Evolutionary conservation across 2,329 filamentous ascomycete genomes (phyloP), one percentile per base, ranked within the genome.

Genomic region (Reticulascus tulasneorum): DNA sequence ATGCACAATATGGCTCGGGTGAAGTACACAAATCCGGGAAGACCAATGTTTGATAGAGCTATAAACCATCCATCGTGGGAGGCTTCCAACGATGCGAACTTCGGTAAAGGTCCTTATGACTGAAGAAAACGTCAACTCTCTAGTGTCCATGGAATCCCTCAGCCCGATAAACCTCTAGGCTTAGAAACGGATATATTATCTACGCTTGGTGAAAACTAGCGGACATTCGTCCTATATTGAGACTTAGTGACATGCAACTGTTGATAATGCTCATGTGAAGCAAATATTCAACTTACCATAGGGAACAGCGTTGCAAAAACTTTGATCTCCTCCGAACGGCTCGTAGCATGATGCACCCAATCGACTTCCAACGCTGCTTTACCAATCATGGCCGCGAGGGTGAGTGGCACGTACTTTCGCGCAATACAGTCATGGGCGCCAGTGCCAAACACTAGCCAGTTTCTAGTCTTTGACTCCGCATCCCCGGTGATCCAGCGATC

Each of bases 371-470:
- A 24, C 6, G 64, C 51, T 0, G 71, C 72, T 46, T 72, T 75
- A 2, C 70, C 71, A 50, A 75, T 71, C 67, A 75, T 73, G 3
- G 52, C 63, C 1, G 67, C 64, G 67, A 75, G 67, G 0, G 64
- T 62, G 0, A 75, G 55, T 9, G 66, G 70, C 11, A 75, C 69
- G 40, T 74, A 75, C 33, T 55, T 60, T 29, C 61, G 54, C 1
- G 69, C 71, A 2, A 75, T 55, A 39, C 71, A 75, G 17, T 73
- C 66, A 42, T 75, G 71, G 0, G 71, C 47, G 0, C 71, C 71
- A 0, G 69, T 58, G 2, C 71, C 71, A 45, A 75, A 75, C 0
- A 75, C 71, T 2, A 75, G 57, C 69, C 69, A 75, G 34, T 75
- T 75, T 47, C 69, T 73, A 0, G 62, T 70, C 49, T 73, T 67